Percentiles rank a stretch among this genome's conserved stretches.
Conservation (phyloP, 805 yeast genomes). For the Candida bentonensis region DNA sequence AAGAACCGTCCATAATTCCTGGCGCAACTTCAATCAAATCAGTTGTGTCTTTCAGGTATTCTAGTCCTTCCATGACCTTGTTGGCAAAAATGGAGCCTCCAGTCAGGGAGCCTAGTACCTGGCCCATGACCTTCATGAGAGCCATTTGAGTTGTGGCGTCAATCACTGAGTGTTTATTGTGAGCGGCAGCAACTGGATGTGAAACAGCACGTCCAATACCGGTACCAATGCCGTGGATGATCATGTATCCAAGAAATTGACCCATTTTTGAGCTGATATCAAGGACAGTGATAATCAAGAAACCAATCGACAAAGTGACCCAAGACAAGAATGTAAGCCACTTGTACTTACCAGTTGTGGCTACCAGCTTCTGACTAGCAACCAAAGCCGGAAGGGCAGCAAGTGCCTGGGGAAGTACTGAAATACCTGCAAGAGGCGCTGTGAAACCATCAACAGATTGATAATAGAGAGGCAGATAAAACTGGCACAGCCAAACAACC, state of each 20-base stretch:
- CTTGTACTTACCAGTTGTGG: not conserved
- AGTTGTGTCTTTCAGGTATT: not conserved
- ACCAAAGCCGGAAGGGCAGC: not conserved
- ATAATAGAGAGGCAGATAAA: not conserved
- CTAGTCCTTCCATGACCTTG: not conserved
- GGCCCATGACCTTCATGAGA: not conserved
- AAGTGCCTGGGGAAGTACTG: not conserved
- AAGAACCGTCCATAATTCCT: not conserved
- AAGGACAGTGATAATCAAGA: not conserved
- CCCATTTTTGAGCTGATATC: not conserved
- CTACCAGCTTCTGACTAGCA: not conserved
- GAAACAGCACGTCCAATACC: not conserved
- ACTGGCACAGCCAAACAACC: not conserved
- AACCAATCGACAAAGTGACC: not conserved
- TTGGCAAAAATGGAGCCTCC: slow-evolving; percentile 1
- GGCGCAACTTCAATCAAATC: not conserved
- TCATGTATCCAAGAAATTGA: not conserved
- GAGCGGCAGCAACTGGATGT: not conserved
- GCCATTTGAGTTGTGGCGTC: slow-evolving; percentile 1
- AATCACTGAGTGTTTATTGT: not conserved
- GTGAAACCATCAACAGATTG: not conserved
- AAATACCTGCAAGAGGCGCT: not conserved
- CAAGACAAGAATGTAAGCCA: not conserved
- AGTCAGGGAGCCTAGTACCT: not conserved
- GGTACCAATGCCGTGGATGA: not conserved